Evolutionary conservation across 225 moss, liverwort and hornwort genomes (phyloP), one percentile per base, ranked within the genome.

Genomic region (Sphagnum contortum): DNA sequence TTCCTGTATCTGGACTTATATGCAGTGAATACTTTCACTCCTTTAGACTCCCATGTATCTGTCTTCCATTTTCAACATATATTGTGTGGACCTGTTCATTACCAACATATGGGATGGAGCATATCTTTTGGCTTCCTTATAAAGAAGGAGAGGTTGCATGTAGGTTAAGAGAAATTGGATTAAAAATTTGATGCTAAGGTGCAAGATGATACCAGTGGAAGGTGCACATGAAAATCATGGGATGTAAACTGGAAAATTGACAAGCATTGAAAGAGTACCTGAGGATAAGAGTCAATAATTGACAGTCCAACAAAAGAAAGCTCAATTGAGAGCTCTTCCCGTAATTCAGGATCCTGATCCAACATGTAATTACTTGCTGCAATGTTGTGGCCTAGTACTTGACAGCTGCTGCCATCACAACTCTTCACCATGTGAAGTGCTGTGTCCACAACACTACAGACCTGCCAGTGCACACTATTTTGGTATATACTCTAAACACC

Each of bases 361-460:
- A 75, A 58, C 62, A 78, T 73, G 75, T 72, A 79, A 52, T 76
- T 79, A 58, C 74, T 71, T 50, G 69, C 64, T 68, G 80, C 73
- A 68, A 84, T 84, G 48, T 82, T 68, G 67, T 87, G 86, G 57
- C 69, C 74, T 52, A 77, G 62, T 48, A 76, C 29, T 61, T 72
- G 70, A 71, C 68, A 11, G 67, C 76, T 73, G 72, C 64, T 65
- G 72, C 76, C 70, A 47, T 80, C 73, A 70, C 67, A 72, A 70
- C 49, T 76, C 73, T 70, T 79, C 74, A 78, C 76, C 66, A 81
- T 60, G 65, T 95, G 94, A 73, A 91, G 79, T 55, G 81, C 80
- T n/a, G 88, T 81, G 73, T 95, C 91, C 63, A 81, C 87, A 57
- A 95, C 80, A 74, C 91, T 91, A 59, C 91, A 79, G 55, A 95